A percentile compares a stretch with the other conserved stretches of the same genome.
phyloP scores from a whole-genome alignment of 192 early-diverging fungal species.

The Ambispora gerdemannii region DNA sequence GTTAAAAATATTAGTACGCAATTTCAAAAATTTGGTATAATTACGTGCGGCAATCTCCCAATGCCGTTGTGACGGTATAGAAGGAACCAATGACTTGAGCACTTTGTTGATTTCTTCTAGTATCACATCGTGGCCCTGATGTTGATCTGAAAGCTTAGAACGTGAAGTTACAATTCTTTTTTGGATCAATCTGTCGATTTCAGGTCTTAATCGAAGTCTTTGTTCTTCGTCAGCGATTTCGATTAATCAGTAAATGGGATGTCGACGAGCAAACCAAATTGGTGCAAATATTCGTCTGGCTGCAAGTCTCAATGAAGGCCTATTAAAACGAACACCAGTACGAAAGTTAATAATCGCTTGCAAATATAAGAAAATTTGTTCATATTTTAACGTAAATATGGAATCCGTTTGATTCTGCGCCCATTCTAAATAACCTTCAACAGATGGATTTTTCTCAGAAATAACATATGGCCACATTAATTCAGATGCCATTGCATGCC shows the following conservation, averaged over 20 bases:
- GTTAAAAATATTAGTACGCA: slow-evolving; percentile 6
- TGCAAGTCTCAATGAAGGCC: background rate
- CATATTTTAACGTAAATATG: slow-evolving; percentile 22
- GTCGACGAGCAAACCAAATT: slow-evolving; percentile 7
- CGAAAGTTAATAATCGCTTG: slow-evolving; percentile 26
- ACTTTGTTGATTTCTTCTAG: slow-evolving; percentile 9
- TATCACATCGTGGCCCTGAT: slow-evolving; percentile 8
- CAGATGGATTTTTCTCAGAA: slow-evolving; percentile 3
- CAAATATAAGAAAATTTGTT: slow-evolving; percentile 17
- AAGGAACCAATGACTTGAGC: slow-evolving; percentile 10
- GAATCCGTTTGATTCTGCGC: slow-evolving; percentile 18
- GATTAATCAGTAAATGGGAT: slow-evolving; percentile 12
- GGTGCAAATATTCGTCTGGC: slow-evolving; percentile 2
- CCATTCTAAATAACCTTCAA: slow-evolving; percentile 20
- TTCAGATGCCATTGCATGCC: slow-evolving; percentile 17
- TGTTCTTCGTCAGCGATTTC: slow-evolving; percentile 22
- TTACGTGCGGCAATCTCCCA: slow-evolving; percentile 13
- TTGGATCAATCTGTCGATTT: background rate
- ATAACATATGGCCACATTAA: slow-evolving; percentile 20
- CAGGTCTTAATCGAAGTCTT: background rate
- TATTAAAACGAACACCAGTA: slow-evolving; percentile 17
- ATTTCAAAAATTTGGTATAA: slow-evolving; percentile 7
- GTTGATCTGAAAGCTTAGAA: background rate
- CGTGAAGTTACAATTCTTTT: background rate
- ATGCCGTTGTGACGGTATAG: background rate